Evolutionary conservation across 345 rosid genomes (phyloP).

Genomic region (Geranium rotundifolium): DNA sequence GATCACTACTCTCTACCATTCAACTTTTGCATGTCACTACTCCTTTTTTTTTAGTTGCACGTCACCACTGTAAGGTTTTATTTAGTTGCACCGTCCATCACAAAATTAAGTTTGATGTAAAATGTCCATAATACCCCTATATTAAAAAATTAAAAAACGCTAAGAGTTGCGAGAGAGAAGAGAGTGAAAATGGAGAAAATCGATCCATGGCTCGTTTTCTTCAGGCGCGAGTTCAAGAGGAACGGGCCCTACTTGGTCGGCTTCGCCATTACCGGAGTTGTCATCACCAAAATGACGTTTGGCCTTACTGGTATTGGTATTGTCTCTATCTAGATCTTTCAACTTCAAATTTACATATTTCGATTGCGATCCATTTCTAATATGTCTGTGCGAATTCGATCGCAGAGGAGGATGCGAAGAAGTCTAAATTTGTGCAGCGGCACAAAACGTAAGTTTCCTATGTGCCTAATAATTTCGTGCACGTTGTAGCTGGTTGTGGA

Average conservation of each 20-base stretch:
- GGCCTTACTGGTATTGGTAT: constrained; percentile 11
- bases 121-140: no score
- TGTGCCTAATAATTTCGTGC: no score
- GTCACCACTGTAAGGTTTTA: no score
- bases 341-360: neutral
- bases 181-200: constrained; percentile 1
- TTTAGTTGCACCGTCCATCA: no score
- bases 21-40: no score
- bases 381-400: neutral
- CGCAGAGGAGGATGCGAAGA: constrained; percentile 11
- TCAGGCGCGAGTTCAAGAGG: constrained; percentile 2
- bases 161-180: neutral
- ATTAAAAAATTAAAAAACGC: no score
- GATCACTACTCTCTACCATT: no score
- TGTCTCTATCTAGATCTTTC: neutral
- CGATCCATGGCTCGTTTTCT: constrained; percentile 12
- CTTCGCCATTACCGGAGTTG: constrained; percentile 4
- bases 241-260: constrained; percentile 11
- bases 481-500: no score
- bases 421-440: constrained; percentile 7
- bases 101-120: no score
- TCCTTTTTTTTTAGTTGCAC: no score
- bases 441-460: constrained; percentile 3
- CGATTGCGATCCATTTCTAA: neutral
- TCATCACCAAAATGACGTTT: constrained; percentile 8